These are phyloP conservation scores for Nicotiana tomentosiformis DNA, from an alignment of 257 asterid genomes.

Conservation along the genomic window DNA sequence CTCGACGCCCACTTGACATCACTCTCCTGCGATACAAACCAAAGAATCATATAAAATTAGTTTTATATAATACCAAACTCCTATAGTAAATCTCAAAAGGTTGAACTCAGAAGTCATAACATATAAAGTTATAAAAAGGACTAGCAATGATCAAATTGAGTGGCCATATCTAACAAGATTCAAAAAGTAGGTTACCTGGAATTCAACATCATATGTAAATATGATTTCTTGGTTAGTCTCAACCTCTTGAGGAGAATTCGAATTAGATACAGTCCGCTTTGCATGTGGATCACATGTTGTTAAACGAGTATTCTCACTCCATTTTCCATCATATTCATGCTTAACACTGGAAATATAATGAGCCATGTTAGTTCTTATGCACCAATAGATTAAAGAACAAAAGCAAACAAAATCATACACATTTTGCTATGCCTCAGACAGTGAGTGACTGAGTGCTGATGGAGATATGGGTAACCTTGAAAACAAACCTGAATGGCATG, in stretches of 20 bases:
- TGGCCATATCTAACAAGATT: background rate
- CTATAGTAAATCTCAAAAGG: background rate
- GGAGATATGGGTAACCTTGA: background rate
- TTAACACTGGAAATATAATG: slow-evolving; percentile 38
- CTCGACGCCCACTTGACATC: slow-evolving; percentile 84
- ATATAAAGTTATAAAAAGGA: background rate
- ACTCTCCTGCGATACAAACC: slow-evolving; percentile 48
- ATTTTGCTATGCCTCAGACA: background rate
- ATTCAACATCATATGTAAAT: slow-evolving; percentile 67
- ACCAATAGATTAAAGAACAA: background rate
- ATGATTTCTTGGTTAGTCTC: slow-evolving; percentile 60
- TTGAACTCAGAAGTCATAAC: background rate
- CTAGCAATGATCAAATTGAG: background rate
- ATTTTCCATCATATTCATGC: slow-evolving; percentile 58
- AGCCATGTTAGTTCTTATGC: slow-evolving; percentile 7
- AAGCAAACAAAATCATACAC: background rate
- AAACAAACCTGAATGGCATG: slow-evolving; percentile 51
- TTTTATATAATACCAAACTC: background rate
- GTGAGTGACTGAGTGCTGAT: background rate
- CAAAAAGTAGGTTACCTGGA: slow-evolving; percentile 32
- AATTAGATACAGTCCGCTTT: slow-evolving; percentile 42
- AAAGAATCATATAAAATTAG: background rate
- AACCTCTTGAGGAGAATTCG: slow-evolving; percentile 67
- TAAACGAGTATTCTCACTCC: slow-evolving; percentile 41
- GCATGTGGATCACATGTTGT: slow-evolving; percentile 63